Evolutionary conservation across 371 early-diverging fungal species (phyloP).

Genomic region (Saksenaea vasiformis): DNA sequence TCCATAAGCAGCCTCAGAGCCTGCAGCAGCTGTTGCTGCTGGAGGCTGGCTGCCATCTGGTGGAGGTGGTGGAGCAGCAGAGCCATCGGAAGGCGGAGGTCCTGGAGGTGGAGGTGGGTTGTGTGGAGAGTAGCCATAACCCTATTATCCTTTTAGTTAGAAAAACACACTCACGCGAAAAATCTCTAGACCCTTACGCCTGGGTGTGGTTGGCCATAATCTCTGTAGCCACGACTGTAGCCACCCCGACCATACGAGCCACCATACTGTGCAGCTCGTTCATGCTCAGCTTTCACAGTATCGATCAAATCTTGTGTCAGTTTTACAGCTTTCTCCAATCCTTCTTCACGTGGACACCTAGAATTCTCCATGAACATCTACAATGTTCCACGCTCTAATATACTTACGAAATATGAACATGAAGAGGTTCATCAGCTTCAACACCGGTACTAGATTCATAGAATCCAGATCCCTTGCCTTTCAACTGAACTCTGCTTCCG

Average conservation of each 20-base stretch:
- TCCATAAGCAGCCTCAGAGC: conserved; percentile 10
- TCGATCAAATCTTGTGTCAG: conserved; percentile 76
- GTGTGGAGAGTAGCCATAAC: conserved; percentile 13
- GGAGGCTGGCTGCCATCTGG: conserved; percentile 3
- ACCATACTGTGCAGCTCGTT: conserved; percentile 46
- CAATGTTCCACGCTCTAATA: background rate
- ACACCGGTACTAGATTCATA: conserved; percentile 64
- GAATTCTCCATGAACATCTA: background rate
- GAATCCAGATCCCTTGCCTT: conserved; percentile 86
- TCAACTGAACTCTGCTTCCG: conserved; percentile 74
- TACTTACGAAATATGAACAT: conserved; percentile 78
- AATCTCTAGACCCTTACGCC: background rate
- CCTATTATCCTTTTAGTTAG: background rate
- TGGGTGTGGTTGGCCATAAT: conserved; percentile 7
- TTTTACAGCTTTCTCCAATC: conserved; percentile 66
- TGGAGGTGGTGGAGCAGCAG: conserved; percentile 8
- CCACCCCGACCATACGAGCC: conserved; percentile 35
- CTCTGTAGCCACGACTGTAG: conserved; percentile 26
- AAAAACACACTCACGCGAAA: background rate
- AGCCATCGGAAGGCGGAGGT: conserved; percentile 4
- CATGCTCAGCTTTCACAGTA: conserved; percentile 76
- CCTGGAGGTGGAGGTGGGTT: conserved; percentile 15
- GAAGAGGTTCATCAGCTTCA: conserved; percentile 81
- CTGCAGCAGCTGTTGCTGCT: conserved; percentile 21
- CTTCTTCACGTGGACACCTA: conserved; percentile 68